phyloP scores from a whole-genome alignment of 2,329 filamentous ascomycete species.

The Ramularia endophylla region DNA sequence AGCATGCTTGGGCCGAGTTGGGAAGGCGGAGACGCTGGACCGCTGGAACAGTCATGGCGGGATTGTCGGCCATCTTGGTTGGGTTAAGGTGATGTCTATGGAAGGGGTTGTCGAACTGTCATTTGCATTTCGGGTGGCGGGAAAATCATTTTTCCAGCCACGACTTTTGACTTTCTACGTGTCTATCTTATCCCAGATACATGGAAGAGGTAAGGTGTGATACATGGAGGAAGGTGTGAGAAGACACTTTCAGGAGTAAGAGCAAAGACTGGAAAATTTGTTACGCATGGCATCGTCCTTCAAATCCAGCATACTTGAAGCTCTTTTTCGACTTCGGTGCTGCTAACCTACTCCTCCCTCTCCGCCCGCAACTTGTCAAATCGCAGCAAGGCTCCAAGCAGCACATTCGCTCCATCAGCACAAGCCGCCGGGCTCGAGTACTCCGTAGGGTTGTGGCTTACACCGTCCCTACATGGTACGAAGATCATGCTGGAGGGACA shows the following conservation, averaged over 20 bases:
- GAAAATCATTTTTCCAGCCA: no score
- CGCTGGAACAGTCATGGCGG: constrained; percentile 2
- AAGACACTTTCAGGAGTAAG: no score
- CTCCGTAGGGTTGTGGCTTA: constrained; percentile 44
- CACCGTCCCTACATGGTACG: constrained; percentile 42
- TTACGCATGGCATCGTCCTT: no score
- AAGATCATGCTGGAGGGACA: constrained; percentile 47
- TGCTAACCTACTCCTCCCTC: constrained; percentile 8
- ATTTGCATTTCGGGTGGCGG: no score
- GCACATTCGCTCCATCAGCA: constrained; percentile 42
- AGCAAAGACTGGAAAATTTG: no score
- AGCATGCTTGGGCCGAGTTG: constrained; percentile 1
- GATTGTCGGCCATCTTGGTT: constrained; percentile 4
- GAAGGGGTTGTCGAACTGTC: no score
- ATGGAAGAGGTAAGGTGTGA: no score
- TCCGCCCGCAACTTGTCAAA: constrained; percentile 43
- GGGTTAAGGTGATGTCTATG: no score
- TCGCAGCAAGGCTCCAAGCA: constrained; percentile 45
- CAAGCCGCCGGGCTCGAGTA: constrained; percentile 43
- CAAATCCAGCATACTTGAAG: not conserved
- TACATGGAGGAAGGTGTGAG: no score
- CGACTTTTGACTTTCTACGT: no score
- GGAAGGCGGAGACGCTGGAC: not conserved
- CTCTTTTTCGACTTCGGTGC: no score
- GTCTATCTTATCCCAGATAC: no score